Conservation (phyloP, 2,329 filamentous ascomycete genomes). For the Gaeumannomyces sp. region DNA sequence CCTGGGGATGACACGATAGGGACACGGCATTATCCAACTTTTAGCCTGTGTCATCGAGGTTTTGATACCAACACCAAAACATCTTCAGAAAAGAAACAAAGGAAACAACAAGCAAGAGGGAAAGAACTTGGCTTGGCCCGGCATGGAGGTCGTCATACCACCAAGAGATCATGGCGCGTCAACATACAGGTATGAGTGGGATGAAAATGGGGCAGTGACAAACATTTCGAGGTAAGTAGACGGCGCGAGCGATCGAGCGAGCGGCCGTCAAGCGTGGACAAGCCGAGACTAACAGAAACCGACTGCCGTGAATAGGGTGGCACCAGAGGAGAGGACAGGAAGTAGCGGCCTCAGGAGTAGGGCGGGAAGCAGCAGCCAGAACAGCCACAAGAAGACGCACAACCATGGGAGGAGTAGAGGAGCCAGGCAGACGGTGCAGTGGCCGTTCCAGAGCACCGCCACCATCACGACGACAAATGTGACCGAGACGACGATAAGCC, state of each 20-base stretch:
- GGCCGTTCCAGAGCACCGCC: conserved; percentile 29
- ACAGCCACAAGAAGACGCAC: not conserved
- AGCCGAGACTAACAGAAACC: too few relatives aligned
- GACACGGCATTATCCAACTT: too few relatives aligned
- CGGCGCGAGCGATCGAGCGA: not conserved
- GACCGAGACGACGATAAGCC: conserved; percentile 14
- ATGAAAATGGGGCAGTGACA: conserved; percentile 23
- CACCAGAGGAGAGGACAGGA: conserved; percentile 4
- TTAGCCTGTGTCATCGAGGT: too few relatives aligned
- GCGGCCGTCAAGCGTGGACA: too few relatives aligned
- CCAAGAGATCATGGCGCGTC: conserved; percentile 21
- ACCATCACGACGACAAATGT: conserved; percentile 15
- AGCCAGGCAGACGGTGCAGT: conserved; percentile 23
- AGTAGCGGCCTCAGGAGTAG: not conserved
- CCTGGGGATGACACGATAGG: too few relatives aligned
- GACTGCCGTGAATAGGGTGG: conserved; percentile 2
- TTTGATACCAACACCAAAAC: too few relatives aligned
- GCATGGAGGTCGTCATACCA: conserved; percentile 25
- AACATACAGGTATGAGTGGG: conserved; percentile 22
- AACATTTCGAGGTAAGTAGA: conserved; percentile 12
- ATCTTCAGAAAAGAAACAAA: too few relatives aligned
- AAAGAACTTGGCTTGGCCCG: conserved; percentile 11
- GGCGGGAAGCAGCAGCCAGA: not conserved
- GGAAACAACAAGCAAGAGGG: not conserved
- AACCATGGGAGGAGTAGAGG: conserved; percentile 3